Percentiles rank a stretch among this genome's conserved stretches.
phyloP scores from a whole-genome alignment of 2,329 filamentous ascomycete genomes.

The Fusarium aywerte region DNA sequence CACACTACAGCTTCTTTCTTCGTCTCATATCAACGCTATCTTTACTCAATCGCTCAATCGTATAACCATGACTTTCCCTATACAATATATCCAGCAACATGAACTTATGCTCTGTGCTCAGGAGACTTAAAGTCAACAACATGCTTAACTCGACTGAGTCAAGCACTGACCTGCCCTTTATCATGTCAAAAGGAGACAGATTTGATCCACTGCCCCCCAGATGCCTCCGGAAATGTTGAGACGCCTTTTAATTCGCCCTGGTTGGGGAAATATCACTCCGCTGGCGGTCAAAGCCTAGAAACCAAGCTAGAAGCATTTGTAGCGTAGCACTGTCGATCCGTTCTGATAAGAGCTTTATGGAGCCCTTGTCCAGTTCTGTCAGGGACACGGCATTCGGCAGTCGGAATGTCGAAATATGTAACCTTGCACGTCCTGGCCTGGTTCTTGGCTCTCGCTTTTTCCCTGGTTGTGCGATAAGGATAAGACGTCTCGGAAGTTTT shows the following conservation, averaged over 20 bases:
- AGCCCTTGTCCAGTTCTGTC: slow-evolving; percentile 2
- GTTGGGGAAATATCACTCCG: not conserved
- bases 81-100: not conserved
- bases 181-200: slow-evolving; percentile 20
- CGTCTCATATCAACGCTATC: not conserved
- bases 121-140: not conserved
- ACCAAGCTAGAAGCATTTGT: slow-evolving; percentile 16
- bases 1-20: not conserved
- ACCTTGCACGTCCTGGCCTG: not conserved
- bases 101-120: not conserved
- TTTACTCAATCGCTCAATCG: not conserved
- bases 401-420: slow-evolving; percentile 15
- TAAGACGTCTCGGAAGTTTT: not conserved
- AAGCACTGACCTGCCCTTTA: slow-evolving; percentile 16
- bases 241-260: slow-evolving; percentile 22
- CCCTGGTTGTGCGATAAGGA: slow-evolving; percentile 5
- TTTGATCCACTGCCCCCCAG: slow-evolving; percentile 22
- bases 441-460: not conserved
- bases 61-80: not conserved
- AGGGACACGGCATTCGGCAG: slow-evolving; percentile 34
- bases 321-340: slow-evolving; percentile 22
- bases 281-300: slow-evolving; percentile 28
- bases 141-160: slow-evolving; percentile 12
- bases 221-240: slow-evolving; percentile 32
- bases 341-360: slow-evolving; percentile 28